Percentiles rank a stretch among this genome's conserved stretches.
Conservation (phyloP, 176 grass and related monocot genomes). For the Dactylis glomerata region DNA sequence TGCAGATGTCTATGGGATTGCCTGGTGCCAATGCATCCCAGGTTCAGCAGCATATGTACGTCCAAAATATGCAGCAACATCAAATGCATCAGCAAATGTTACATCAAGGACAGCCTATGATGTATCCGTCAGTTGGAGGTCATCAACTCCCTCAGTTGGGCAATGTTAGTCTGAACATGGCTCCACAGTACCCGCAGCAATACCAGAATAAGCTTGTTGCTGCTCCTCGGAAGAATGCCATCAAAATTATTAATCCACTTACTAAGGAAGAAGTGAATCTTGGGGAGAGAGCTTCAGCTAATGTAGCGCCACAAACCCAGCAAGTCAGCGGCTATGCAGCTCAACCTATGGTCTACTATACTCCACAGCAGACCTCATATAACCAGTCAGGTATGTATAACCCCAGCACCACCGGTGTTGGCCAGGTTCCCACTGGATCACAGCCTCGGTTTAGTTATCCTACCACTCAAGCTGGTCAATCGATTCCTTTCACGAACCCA, state of each 20-base stretch:
- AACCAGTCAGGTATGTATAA: conserved; percentile 55
- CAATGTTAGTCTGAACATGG: conserved; percentile 35
- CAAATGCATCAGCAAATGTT: conserved; percentile 77
- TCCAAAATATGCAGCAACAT: conserved; percentile 54
- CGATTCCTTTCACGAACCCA: conserved; percentile 37
- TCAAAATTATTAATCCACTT: conserved; percentile 93
- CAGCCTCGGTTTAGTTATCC: conserved; percentile 52
- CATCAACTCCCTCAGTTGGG: conserved; percentile 72
- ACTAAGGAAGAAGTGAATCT: conserved; percentile 89
- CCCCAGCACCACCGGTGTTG: conserved; percentile 32
- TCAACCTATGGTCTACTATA: conserved; percentile 48
- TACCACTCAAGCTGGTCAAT: conserved; percentile 45
- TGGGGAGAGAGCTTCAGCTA: conserved; percentile 51
- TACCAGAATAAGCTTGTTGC: conserved; percentile 48
- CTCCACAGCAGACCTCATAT: conserved; percentile 43
- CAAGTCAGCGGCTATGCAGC: conserved; percentile 30
- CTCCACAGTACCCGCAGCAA: conserved; percentile 63
- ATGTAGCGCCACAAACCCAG: conserved; percentile 57
- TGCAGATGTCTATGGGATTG: conserved; percentile 77
- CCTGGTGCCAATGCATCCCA: conserved; percentile 53
- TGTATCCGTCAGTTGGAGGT: conserved; percentile 40
- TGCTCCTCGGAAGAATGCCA: conserved; percentile 47
- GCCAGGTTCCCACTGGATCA: conserved; percentile 59
- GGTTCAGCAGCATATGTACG: conserved; percentile 64
- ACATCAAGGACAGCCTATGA: conserved; percentile 71